Percentiles rank a stretch among this genome's conserved stretches.
phyloP scores from a whole-genome alignment of 306 rosid species.

The Betula pendula region DNA sequence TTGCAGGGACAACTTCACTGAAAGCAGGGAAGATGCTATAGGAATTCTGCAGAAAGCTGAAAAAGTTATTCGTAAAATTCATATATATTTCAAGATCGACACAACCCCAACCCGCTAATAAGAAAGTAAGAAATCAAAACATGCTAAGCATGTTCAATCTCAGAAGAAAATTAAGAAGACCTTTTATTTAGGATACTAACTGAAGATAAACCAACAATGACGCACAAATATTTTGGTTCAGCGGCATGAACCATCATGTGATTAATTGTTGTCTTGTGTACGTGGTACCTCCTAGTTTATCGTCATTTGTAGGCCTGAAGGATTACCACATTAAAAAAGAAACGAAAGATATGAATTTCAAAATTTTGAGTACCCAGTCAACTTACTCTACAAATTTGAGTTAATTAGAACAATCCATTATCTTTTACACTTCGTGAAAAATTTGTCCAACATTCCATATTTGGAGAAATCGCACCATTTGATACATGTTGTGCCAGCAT shows the following conservation, averaged over 20 bases:
- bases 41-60: constrained; percentile 40
- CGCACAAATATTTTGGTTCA: background rate
- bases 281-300: background rate
- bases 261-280: background rate
- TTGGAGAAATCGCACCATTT: background rate
- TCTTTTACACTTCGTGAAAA: no score
- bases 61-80: constrained; percentile 20
- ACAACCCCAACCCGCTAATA: background rate
- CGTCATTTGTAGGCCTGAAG: background rate
- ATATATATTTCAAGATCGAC: background rate
- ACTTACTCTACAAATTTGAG: no score
- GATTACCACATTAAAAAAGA: background rate
- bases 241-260: background rate
- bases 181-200: no score
- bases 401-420: background rate
- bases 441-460: background rate
- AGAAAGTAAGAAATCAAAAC: background rate
- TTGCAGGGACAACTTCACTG: constrained; percentile 50
- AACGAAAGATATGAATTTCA: no score
- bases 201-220: background rate
- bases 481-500: no score
- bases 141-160: background rate
- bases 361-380: background rate
- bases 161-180: background rate
- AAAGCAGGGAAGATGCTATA: constrained; percentile 36